Evolutionary conservation across 169 alveolate genomes (phyloP), one percentile per base, ranked within the genome.

Genomic region (Plasmodium inui): DNA sequence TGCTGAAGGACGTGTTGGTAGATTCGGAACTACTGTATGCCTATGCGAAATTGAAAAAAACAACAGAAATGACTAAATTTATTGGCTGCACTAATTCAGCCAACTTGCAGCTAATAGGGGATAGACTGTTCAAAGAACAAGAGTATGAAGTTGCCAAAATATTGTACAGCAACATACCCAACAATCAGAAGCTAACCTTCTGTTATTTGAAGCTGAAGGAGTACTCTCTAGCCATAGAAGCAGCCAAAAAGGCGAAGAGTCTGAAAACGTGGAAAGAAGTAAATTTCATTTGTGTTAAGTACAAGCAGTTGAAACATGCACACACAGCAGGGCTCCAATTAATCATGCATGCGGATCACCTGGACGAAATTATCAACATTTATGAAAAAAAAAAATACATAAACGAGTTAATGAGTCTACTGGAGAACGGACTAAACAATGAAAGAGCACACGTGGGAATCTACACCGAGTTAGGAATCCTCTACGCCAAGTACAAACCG

Each of bases 381-480:
- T 96, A 96, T 94, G 98, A 96, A 92, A 89, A 82, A 14, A 78
- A 88, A 71, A 97, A 97, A 61, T 76, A 84, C 70, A 93, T 95
- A 12, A 89, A 95, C 10, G 97, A 96, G 57, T 82, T 96, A 76
- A 95, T 96, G 70, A 93, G 73, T 67, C 34, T 96, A 79, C 83
- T 96, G 50, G 96, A 94, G 70, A 84, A 72, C 14, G 93, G 97
- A 17, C 30, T 82, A 53, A 94, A 83, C 41, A 93, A 95, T 50
- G 96, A 98, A 55, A 98, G 98, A 50, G 96, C 95, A 72, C 98
- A 98, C 80, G 96, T 96, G 19, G 97, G 97, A 32, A 98, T 99
- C 71, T 99, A 98, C 96, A 99, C 99, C 34, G 99, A 99, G 97
- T 97, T 99, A 79, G 99, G 99, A 79, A 99, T 99, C 44, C 96